Evolutionary conservation across 179 eudicot species (phyloP).

Genomic region (Drosera spatulata): DNA sequence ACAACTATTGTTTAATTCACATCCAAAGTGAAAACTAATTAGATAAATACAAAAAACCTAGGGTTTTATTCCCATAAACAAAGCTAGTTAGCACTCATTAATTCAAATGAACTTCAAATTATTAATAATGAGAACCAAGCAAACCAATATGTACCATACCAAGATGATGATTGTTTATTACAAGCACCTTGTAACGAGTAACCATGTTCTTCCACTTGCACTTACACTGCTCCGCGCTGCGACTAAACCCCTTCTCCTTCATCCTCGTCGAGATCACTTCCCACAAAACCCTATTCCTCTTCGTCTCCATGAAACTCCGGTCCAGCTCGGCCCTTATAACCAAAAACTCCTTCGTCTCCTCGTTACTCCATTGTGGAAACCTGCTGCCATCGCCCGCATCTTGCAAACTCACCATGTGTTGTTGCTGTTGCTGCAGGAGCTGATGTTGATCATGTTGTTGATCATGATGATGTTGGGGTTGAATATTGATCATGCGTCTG

Average conservation of each 20-base stretch:
- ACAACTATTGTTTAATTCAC: no score
- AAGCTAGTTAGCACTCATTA: no score
- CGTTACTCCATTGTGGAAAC: slow-evolving; percentile 88
- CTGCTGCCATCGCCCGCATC: slow-evolving; percentile 33
- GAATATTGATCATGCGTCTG: slow-evolving; percentile 16
- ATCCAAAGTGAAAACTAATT: no score
- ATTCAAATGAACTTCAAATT: neutral
- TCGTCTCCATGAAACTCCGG: slow-evolving; percentile 73
- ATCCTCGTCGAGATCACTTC: slow-evolving; percentile 55
- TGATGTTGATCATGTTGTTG: slow-evolving; percentile 7
- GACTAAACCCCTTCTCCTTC: slow-evolving; percentile 64
- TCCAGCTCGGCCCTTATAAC: slow-evolving; percentile 61
- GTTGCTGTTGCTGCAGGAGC: slow-evolving; percentile 1
- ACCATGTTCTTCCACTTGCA: slow-evolving; percentile 95
- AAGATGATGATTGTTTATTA: neutral
- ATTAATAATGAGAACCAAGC: neutral
- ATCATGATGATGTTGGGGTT: slow-evolving; percentile 5
- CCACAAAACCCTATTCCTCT: slow-evolving; percentile 78
- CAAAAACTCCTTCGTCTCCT: slow-evolving; percentile 76
- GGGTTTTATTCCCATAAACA: no score
- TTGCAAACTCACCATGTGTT: slow-evolving; percentile 6
- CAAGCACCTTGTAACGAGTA: slow-evolving; percentile 69
- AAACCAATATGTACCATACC: neutral
- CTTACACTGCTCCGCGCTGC: slow-evolving; percentile 95
- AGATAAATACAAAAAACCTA: no score